Conservation (phyloP, 2,329 filamentous ascomycete species). For the Fusarium sp. region DNA sequence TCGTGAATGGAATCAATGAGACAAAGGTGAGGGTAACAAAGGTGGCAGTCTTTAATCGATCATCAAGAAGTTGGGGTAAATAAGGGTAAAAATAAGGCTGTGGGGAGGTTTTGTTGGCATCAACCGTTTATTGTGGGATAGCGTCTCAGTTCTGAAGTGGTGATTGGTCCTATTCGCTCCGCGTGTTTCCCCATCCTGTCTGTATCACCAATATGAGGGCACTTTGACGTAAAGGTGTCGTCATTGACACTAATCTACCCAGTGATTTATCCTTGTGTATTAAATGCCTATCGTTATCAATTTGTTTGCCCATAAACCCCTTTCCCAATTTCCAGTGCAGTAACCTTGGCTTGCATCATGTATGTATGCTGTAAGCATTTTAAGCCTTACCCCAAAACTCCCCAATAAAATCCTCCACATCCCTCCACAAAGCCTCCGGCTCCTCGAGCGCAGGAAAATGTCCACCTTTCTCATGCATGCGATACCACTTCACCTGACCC, state of each 20-base stretch:
- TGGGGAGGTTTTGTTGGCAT: not conserved
- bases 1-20: not conserved
- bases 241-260: not conserved
- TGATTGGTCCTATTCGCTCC: not conserved
- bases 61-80: not conserved
- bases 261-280: not conserved
- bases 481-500: constrained; percentile 24
- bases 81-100: not conserved
- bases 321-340: not conserved
- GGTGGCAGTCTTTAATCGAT: too few relatives aligned
- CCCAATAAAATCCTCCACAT: constrained; percentile 28
- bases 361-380: too few relatives aligned
- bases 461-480: constrained; percentile 25
- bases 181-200: not conserved
- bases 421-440: constrained; percentile 26
- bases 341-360: too few relatives aligned
- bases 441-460: constrained; percentile 37
- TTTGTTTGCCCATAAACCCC: not conserved
- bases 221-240: not conserved
- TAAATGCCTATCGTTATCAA: not conserved
- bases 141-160: not conserved
- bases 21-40: too few relatives aligned
- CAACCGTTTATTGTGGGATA: not conserved
- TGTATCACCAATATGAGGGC: not conserved
- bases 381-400: constrained; percentile 6